Evolutionary conservation across 306 rosid genomes (phyloP), one percentile per base, ranked within the genome.

Genomic region (Trifolium subterraneum): DNA sequence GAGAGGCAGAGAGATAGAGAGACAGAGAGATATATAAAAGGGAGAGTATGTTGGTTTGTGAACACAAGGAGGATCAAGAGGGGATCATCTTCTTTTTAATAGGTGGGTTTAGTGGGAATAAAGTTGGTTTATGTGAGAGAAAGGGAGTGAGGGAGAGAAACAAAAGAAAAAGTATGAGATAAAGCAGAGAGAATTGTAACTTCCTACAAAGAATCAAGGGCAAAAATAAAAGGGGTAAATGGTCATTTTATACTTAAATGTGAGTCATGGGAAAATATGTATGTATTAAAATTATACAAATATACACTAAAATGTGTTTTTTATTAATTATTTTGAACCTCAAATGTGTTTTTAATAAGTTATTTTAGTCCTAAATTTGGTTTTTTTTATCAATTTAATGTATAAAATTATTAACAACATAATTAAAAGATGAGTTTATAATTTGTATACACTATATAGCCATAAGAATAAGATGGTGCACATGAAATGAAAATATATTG

Each of bases 171-270:
- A 82, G 82, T 27, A 76, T 73, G 81, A 64, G 90, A 90, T 86
- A 91, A 92, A 92, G 88, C 82, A 86, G 78, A 44, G 71, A 65
- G 45, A 82, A 87, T 86, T 76, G 93, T 91, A 90, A 90, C 92
- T 94, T 94, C 98, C 93, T 86, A 78, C 90, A 87, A 86, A 88
- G 87, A 93, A 87, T 81, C 85, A 89, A 82, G 87, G 90, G 79
- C 44, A 39, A 10, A 12, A 4, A 42, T 4, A 11, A 7, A 52
- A 19, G 60, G 60, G 60, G 7, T 20, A 54, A 52, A 54, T 54
- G 20, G 60, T 54, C 60, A 20, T 54, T 52, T 54, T 20, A 20
- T 54, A 15, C 12, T 54, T 54, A 19, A 54, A 54, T 44, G 16
- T 44, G 44, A 39, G 4, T 8, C 4, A 10, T 10, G 0, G 8